Evolutionary conservation across 2,329 filamentous ascomycete species (phyloP).

Genomic region (Clonostachys rhizophaga): DNA sequence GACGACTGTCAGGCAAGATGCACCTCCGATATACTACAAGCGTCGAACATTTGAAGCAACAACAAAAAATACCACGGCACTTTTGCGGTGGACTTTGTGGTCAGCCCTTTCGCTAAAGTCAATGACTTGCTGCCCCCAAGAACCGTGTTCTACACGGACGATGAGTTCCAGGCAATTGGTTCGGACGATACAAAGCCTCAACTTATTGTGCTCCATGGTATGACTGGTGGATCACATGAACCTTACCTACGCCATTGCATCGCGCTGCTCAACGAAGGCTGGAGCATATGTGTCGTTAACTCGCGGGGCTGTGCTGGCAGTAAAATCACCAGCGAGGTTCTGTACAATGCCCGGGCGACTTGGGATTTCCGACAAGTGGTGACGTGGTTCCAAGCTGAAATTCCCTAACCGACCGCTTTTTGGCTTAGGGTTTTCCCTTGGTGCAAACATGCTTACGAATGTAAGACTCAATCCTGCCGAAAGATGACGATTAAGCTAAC

Average conservation of each 20-base stretch:
- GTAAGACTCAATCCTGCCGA: slow-evolving; percentile 41
- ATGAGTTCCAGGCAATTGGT: slow-evolving; percentile 60
- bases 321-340: slow-evolving; percentile 75
- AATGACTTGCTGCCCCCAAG: slow-evolving; percentile 66
- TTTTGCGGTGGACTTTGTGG: slow-evolving; percentile 87
- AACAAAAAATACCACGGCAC: slow-evolving; percentile 62
- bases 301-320: slow-evolving; percentile 85
- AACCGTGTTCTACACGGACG: slow-evolving; percentile 69
- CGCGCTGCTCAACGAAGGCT: slow-evolving; percentile 68
- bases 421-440: slow-evolving; percentile 86
- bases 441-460: slow-evolving; percentile 93
- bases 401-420: slow-evolving; percentile 89
- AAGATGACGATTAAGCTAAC: not conserved
- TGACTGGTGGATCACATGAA: slow-evolving; percentile 89
- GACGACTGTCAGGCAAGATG: slow-evolving; percentile 70
- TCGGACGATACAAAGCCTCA: slow-evolving; percentile 78
- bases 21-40: slow-evolving; percentile 78
- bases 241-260: slow-evolving; percentile 77
- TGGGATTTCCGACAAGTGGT: slow-evolving; percentile 86
- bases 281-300: slow-evolving; percentile 91
- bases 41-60: slow-evolving; percentile 32
- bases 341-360: slow-evolving; percentile 93
- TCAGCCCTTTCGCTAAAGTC: slow-evolving; percentile 43
- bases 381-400: slow-evolving; percentile 64
- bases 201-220: slow-evolving; percentile 85